Evolutionary conservation across 164 flowering plant species (phyloP).

Genomic region (Annona squamosa): DNA sequence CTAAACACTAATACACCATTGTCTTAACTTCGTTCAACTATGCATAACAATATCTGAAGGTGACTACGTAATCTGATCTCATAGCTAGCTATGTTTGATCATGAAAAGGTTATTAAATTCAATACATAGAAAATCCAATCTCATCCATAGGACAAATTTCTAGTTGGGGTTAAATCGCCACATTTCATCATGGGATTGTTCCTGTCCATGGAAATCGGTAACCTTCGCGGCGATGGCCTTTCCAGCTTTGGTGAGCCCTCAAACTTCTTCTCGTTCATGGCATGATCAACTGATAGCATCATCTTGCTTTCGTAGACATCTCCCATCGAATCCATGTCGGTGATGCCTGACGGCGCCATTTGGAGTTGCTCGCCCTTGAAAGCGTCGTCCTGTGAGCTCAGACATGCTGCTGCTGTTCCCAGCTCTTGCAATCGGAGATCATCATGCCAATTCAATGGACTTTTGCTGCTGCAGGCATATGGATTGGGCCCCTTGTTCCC

Average conservation of each 20-base stretch:
- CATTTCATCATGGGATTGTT: slow-evolving; percentile 40
- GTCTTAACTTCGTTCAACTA: background rate
- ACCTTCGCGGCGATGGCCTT: slow-evolving; percentile 69
- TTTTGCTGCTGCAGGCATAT: slow-evolving; percentile 8
- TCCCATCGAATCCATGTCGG: slow-evolving; percentile 4
- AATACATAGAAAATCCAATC: background rate
- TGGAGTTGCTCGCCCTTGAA: slow-evolving; percentile 5
- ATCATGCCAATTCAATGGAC: slow-evolving; percentile 7
- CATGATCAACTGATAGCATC: slow-evolving; percentile 23
- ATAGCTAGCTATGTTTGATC: background rate
- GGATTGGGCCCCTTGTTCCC: slow-evolving; percentile 10
- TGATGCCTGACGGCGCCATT: slow-evolving; percentile 3
- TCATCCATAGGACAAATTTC: slow-evolving; percentile 56
- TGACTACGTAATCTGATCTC: background rate
- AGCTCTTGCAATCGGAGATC: slow-evolving; percentile 8
- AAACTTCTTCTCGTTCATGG: slow-evolving; percentile 12
- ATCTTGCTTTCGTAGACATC: slow-evolving; percentile 31
- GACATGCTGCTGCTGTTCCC: slow-evolving; percentile 23
- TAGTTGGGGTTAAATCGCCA: slow-evolving; percentile 29
- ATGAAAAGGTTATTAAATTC: background rate
- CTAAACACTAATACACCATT: background rate
- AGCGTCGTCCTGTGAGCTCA: slow-evolving; percentile 31
- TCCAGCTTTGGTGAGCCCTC: slow-evolving; percentile 45
- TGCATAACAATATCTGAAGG: background rate
- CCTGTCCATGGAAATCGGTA: slow-evolving; percentile 25